Percentiles rank a stretch among this genome's conserved stretches.
Evolutionary conservation across 306 rosid species (phyloP).

Genomic region (Trifolium repens): DNA sequence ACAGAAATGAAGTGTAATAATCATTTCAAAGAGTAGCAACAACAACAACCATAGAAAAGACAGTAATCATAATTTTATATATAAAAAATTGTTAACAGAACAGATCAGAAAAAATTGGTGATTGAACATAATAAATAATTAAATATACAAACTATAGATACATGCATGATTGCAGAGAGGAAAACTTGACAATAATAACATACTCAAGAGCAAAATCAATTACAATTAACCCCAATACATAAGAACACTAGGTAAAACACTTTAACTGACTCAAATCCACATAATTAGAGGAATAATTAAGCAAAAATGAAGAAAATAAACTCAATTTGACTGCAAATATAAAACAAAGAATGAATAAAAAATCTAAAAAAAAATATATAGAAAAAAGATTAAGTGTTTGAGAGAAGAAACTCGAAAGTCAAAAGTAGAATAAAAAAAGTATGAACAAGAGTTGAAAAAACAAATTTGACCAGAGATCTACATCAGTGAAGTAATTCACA

Average conservation of each 20-base stretch:
- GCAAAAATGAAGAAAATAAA: conserved; percentile 5
- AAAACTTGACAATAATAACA: not conserved
- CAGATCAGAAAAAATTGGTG: conserved; percentile 16
- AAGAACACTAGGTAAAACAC: not conserved
- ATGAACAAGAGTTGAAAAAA: not conserved
- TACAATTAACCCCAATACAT: not conserved
- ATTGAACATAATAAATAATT: not conserved
- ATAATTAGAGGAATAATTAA: not conserved
- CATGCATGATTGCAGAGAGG: conserved; percentile 25
- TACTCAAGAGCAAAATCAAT: conserved; percentile 8
- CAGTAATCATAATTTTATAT: conserved; percentile 1
- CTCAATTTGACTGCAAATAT: not conserved
- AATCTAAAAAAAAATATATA: not conserved
- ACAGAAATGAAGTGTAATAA: not conserved
- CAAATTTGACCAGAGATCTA: conserved; percentile 20
- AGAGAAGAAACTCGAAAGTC: not conserved
- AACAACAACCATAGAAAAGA: no score
- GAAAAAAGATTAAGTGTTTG: not conserved
- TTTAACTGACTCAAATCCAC: not conserved
- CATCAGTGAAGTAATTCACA: not conserved
- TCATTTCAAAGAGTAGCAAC: not conserved
- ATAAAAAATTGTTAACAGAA: conserved; percentile 8
- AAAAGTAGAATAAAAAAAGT: not conserved
- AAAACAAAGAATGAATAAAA: not conserved
- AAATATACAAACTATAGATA: not conserved